Percentiles rank a stretch among this genome's conserved stretches.
phyloP scores from a whole-genome alignment of 768 basidiomycete genomes.

The Heimioporus sp. region DNA sequence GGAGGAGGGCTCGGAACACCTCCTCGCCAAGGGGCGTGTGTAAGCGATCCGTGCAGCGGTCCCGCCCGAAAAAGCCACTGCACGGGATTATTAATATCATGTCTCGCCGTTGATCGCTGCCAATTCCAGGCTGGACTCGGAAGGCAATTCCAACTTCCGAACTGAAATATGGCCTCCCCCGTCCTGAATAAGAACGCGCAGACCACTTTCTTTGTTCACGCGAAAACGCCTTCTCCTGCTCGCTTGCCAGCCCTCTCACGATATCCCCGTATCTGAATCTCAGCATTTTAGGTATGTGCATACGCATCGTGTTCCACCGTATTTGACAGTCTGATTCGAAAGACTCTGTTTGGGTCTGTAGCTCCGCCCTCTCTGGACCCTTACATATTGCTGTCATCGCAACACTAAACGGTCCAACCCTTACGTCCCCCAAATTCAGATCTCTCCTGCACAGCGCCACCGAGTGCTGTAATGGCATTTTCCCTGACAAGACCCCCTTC shows the following conservation, averaged over 20 bases:
- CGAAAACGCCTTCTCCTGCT: neutral
- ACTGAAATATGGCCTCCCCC: slow-evolving; percentile 6
- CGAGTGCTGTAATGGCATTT: slow-evolving; percentile 31
- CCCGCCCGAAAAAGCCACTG: neutral
- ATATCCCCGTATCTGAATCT: neutral
- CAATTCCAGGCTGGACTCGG: slow-evolving; percentile 12
- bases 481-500: slow-evolving; percentile 34
- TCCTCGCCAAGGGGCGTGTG: neutral
- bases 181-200: slow-evolving; percentile 10
- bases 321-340: slow-evolving; percentile 6
- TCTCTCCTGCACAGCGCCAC: slow-evolving; percentile 5
- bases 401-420: neutral
- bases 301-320: neutral
- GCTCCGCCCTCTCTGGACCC: neutral
- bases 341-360: neutral
- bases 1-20: neutral
- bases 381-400: slow-evolving; percentile 3
- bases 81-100: neutral
- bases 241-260: neutral
- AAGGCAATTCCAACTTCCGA: slow-evolving; percentile 11
- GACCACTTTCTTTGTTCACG: neutral
- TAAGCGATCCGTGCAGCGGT: neutral
- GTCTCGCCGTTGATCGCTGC: neutral
- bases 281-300: neutral
- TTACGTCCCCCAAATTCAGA: slow-evolving; percentile 5